Base-by-base conservation (phyloP, 1,284 basidiomycete genomes). In the Trichosporon ovoides region DNA sequence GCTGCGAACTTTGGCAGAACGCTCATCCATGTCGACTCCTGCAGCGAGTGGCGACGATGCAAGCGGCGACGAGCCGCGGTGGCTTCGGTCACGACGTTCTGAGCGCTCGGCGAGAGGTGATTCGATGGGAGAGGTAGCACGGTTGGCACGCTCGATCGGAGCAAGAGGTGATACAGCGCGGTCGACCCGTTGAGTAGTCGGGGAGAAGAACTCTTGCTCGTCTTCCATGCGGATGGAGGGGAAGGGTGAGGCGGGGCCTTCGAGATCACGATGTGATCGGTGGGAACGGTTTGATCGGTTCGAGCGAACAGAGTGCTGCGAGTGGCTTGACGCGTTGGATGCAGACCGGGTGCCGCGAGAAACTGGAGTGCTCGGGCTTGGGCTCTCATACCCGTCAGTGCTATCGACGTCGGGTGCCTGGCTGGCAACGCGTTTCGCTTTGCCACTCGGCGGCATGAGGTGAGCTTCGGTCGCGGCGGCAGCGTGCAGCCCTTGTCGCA, bases 201-300 rank as follows among this genome's bases (percentile, higher is more conserved):
- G 85, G 83, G 85, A 59, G 77, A 91, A 91, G 79, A 92, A 92
- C 53, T 91, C 77, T 0, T 82, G 80, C 69, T 92, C 89, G 43
- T 91, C 81, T 48, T 83, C 83, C 11, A 88, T 87, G 14, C 85
- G 83, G 52, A 92, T 91, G 60, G 85, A 84, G 1, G 90, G 90
- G 78, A 92, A 91, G 0, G 89, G 86, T 0, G 84, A 76, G 3
- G 59, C 80, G 38, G 81, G 81, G 0, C 65, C 71, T 28, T 66
- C 69, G 4, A 35, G 16, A 14, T 38, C 43, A n/a, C 53, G 49
- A 31, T 38, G 43, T 9, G 56, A 51, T 18, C 38, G 56, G 16
- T 55, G 55, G 13, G 56, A 53, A 18, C 43, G 50, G 22, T 38
- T 9, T 14, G 50, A 56, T 24, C 40, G 48, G 46, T 52, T 18